Conservation (phyloP, 1,284 basidiomycete species). For the Irpex rosettiformis region DNA sequence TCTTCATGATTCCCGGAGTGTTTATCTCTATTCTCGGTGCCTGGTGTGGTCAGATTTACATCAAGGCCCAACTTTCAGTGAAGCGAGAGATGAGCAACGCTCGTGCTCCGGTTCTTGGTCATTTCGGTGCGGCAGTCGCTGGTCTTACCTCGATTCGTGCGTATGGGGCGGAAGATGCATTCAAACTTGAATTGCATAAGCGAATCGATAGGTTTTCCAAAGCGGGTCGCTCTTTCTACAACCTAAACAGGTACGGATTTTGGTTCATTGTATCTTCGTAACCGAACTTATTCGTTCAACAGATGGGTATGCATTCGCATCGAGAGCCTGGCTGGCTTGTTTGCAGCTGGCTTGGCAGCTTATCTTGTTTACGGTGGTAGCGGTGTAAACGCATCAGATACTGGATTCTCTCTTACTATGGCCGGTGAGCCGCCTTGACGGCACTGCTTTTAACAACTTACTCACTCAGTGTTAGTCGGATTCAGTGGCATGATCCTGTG, state of each 20-base stretch:
- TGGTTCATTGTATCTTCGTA: neutral
- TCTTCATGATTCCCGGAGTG: conserved; percentile 37
- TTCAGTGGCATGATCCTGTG: conserved; percentile 56
- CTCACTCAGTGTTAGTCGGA: conserved; percentile 31
- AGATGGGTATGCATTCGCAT: conserved; percentile 58
- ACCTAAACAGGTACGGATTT: conserved; percentile 47
- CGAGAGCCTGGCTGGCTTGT: conserved; percentile 46
- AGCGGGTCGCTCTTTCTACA: conserved; percentile 45
- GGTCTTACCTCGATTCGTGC: conserved; percentile 67
- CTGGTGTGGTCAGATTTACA: conserved; percentile 51
- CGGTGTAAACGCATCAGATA: conserved; percentile 36
- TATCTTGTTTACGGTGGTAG: conserved; percentile 46
- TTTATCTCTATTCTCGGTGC: conserved; percentile 42
- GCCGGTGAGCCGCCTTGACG: conserved; percentile 27
- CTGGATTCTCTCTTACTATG: conserved; percentile 48
- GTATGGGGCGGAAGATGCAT: conserved; percentile 48
- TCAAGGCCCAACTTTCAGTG: conserved; percentile 72
- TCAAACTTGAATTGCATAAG: conserved; percentile 40
- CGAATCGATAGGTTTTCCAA: conserved; percentile 48
- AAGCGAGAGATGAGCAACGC: conserved; percentile 77
- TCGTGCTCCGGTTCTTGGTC: conserved; percentile 62
- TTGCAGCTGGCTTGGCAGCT: conserved; percentile 47
- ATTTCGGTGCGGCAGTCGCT: conserved; percentile 63
- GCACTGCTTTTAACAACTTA: neutral
- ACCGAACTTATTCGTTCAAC: conserved; percentile 14